Percentiles rank a stretch among this genome's conserved stretches.
These are phyloP conservation scores for Thalassiosira mediterranea DNA, from an alignment of 352 stramenopile species.

Conservation along the genomic window DNA sequence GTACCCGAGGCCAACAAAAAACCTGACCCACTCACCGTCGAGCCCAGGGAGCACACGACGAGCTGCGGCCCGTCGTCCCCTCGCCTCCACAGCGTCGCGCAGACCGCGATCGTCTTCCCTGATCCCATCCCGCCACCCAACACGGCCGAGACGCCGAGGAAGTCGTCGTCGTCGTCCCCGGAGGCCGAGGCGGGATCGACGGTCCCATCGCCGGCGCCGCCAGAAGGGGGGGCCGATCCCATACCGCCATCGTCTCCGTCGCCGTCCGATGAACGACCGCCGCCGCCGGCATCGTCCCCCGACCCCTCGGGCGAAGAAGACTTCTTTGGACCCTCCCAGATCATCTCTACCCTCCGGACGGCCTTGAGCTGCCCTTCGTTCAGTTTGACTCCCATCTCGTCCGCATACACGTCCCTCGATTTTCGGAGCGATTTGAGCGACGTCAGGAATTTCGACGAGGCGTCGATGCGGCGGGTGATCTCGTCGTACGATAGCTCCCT, in stretches of 20 bases:
- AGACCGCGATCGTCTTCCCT: slow-evolving; percentile 70
- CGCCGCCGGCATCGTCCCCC: no score
- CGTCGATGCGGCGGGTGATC: not conserved
- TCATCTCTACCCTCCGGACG: slow-evolving; percentile 42
- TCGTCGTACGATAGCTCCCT: not conserved
- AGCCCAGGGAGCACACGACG: slow-evolving; percentile 61
- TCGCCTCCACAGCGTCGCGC: slow-evolving; percentile 61
- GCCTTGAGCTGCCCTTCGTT: slow-evolving; percentile 26
- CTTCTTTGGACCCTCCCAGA: slow-evolving; percentile 22
- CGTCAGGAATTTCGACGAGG: not conserved
- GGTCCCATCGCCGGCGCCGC: not conserved
- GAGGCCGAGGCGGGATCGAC: not conserved
- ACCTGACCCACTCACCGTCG: slow-evolving; percentile 58
- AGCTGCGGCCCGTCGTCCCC: slow-evolving; percentile 64
- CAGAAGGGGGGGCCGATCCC: no score
- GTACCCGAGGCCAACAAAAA: not conserved
- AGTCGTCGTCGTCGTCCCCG: not conserved
- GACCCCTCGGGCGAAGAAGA: no score
- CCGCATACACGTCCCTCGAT: not conserved
- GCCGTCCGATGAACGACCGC: no score
- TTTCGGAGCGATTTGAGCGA: no score
- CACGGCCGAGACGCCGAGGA: slow-evolving; percentile 31
- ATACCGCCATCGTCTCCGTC: no score
- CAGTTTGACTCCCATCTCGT: slow-evolving; percentile 28
- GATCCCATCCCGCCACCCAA: slow-evolving; percentile 49